phyloP scores from a whole-genome alignment of 768 basidiomycete species.

The Auricularia cornea region DNA sequence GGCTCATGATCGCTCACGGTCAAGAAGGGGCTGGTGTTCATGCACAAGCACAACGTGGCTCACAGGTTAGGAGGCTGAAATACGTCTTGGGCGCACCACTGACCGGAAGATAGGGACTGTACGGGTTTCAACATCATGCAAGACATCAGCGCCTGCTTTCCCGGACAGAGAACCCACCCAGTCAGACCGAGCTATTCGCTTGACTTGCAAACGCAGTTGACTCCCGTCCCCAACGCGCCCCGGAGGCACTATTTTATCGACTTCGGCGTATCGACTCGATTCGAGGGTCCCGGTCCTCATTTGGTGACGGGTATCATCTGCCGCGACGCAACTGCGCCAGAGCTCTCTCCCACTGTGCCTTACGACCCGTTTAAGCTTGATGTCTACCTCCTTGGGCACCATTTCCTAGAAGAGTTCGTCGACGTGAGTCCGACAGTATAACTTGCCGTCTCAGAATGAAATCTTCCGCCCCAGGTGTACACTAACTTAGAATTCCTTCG shows the following conservation, averaged over 20 bases:
- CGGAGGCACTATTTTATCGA: slow-evolving; percentile 5
- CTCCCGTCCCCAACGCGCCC: not conserved
- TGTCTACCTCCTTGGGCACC: slow-evolving; percentile 4
- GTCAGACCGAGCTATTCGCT: not conserved
- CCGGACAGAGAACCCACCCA: not conserved
- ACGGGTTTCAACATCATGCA: slow-evolving; percentile 5
- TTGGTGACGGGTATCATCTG: not conserved
- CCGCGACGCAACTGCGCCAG: slow-evolving; percentile 3
- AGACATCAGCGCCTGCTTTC: slow-evolving; percentile 1
- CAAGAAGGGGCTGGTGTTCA: not conserved
- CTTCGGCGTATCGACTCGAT: not conserved
- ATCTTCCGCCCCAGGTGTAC: not conserved
- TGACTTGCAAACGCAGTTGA: not conserved
- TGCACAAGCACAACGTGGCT: slow-evolving; percentile 1
- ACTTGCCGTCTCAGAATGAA: not conserved
- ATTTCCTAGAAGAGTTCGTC: slow-evolving; percentile 1
- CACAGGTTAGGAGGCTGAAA: not conserved
- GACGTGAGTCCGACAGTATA: not conserved
- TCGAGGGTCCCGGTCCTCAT: not conserved
- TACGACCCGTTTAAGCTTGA: slow-evolving; percentile 6
- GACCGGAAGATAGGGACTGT: slow-evolving; percentile 1
- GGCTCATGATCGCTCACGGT: not conserved
- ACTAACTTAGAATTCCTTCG: slow-evolving; percentile 1
- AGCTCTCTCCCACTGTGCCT: not conserved
- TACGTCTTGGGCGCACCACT: too few relatives aligned